Conservation (phyloP, 1,284 basidiomycete species). For the Xerocomus cyaneibrunnescens region DNA sequence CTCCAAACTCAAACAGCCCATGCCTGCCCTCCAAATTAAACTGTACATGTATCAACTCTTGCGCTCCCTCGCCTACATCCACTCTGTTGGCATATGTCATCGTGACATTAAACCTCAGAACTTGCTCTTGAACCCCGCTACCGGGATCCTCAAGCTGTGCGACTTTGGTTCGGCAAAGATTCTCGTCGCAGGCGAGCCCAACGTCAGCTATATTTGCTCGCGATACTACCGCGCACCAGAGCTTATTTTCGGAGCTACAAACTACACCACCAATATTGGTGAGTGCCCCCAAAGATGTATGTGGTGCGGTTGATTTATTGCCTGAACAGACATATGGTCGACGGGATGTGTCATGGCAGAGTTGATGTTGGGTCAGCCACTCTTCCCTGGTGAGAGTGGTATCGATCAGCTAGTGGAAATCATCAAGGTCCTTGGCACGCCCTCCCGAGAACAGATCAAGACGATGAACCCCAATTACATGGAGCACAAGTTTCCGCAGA, state of each 20-base stretch:
- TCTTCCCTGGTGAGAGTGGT: conserved; percentile 99
- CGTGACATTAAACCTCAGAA: conserved; percentile 99
- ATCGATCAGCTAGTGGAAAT: conserved; percentile 99
- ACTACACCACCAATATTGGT: conserved; percentile 99
- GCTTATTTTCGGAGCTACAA: conserved; percentile 99
- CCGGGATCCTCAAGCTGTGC: conserved; percentile 96
- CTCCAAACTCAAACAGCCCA: conserved; percentile 99
- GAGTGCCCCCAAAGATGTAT: conserved; percentile 33
- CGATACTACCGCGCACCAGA: conserved; percentile 99
- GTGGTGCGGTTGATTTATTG: conserved; percentile 6
- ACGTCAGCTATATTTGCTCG: conserved; percentile 99
- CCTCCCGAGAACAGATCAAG: conserved; percentile 99
- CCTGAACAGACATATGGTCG: conserved; percentile 91
- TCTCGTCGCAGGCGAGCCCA: conserved; percentile 95
- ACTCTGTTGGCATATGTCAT: conserved; percentile 97
- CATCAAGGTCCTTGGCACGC: conserved; percentile 99
- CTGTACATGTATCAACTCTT: conserved; percentile 98
- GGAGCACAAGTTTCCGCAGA: conserved; percentile 99
- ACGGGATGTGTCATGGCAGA: conserved; percentile 99
- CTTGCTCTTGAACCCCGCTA: conserved; percentile 93
- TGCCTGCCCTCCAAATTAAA: conserved; percentile 99
- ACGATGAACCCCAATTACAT: conserved; percentile 99
- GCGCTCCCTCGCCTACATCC: conserved; percentile 96
- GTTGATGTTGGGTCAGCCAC: conserved; percentile 97
- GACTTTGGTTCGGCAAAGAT: conserved; percentile 99